These are phyloP conservation scores for Endothia cerciana DNA, from an alignment of 2,329 filamentous ascomycete genomes.

Conservation along the genomic window DNA sequence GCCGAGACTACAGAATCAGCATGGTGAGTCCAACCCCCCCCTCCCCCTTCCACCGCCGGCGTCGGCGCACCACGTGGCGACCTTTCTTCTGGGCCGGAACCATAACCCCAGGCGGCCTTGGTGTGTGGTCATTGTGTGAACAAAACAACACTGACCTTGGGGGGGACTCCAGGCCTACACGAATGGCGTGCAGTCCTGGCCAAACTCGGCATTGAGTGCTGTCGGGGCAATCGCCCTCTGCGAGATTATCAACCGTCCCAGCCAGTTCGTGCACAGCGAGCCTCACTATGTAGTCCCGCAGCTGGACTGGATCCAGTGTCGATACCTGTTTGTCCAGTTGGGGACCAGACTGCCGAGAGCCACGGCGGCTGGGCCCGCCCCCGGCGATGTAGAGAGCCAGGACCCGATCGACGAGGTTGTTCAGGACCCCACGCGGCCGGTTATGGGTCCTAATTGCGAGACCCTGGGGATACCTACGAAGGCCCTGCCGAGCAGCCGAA, in stretches of 20 bases:
- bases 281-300: constrained; percentile 75
- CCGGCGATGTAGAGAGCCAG: not conserved
- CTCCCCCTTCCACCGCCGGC: not conserved
- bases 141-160: not conserved
- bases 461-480: constrained; percentile 38
- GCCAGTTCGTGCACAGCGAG: constrained; percentile 55
- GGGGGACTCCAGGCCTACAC: constrained; percentile 6
- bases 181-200: constrained; percentile 55
- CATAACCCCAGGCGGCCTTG: no score
- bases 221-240: constrained; percentile 71
- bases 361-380: not conserved
- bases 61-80: not conserved
- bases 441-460: constrained; percentile 22
- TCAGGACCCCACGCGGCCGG: constrained; percentile 30
- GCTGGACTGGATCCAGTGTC: constrained; percentile 86
- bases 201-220: constrained; percentile 66
- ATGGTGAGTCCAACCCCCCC: constrained; percentile 25
- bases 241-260: constrained; percentile 79
- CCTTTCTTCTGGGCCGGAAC: no score
- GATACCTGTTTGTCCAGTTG: constrained; percentile 70
- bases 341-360: not conserved
- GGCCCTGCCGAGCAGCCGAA: constrained; percentile 37
- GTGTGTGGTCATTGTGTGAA: no score
- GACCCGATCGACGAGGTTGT: constrained; percentile 10
- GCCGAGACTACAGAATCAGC: constrained; percentile 61